These are phyloP conservation scores for Coemansia sp. DNA, from an alignment of 192 early-diverging fungal species.

Conservation along the genomic window DNA sequence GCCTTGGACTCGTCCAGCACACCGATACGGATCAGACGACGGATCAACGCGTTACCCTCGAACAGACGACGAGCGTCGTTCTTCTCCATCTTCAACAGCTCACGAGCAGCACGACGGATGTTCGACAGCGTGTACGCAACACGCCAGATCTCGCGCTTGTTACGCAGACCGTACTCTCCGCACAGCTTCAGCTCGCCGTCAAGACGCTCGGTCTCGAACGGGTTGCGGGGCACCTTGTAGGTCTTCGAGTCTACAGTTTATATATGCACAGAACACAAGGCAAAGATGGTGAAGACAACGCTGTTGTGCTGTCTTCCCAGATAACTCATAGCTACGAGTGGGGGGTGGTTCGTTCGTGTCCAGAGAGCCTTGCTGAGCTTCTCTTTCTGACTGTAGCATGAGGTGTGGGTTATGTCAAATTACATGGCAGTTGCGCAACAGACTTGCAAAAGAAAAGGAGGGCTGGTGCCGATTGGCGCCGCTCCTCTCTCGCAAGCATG, in stretches of 20 bases:
- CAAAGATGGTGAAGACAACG: slow-evolving; percentile 20
- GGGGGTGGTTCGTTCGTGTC: slow-evolving; percentile 54
- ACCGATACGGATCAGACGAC: slow-evolving; percentile 97
- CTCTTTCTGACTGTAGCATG: slow-evolving; percentile 35
- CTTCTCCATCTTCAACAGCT: slow-evolving; percentile 92
- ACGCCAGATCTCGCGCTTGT: slow-evolving; percentile 99
- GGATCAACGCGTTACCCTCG: slow-evolving; percentile 99
- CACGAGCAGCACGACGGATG: slow-evolving; percentile 99
- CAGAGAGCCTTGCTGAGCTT: slow-evolving; percentile 55
- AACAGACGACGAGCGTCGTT: slow-evolving; percentile 98
- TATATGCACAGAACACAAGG: slow-evolving; percentile 19
- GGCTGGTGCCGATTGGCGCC: background rate
- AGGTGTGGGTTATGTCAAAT: background rate
- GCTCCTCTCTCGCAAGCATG: background rate
- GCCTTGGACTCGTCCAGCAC: slow-evolving; percentile 97
- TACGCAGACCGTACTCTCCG: slow-evolving; percentile 96
- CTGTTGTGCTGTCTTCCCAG: slow-evolving; percentile 1
- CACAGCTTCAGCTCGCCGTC: slow-evolving; percentile 91
- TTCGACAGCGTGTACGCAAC: slow-evolving; percentile 96
- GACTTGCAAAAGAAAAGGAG: background rate
- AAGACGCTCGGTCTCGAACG: slow-evolving; percentile 95
- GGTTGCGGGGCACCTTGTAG: slow-evolving; percentile 95
- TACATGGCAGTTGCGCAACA: background rate
- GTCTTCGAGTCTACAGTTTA: slow-evolving; percentile 70
- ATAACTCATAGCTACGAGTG: slow-evolving; percentile 14